A percentile compares a stretch with the other conserved stretches of the same genome.
phyloP scores from a whole-genome alignment of 768 basidiomycete species.

The Tricholoma furcatifolium region DNA sequence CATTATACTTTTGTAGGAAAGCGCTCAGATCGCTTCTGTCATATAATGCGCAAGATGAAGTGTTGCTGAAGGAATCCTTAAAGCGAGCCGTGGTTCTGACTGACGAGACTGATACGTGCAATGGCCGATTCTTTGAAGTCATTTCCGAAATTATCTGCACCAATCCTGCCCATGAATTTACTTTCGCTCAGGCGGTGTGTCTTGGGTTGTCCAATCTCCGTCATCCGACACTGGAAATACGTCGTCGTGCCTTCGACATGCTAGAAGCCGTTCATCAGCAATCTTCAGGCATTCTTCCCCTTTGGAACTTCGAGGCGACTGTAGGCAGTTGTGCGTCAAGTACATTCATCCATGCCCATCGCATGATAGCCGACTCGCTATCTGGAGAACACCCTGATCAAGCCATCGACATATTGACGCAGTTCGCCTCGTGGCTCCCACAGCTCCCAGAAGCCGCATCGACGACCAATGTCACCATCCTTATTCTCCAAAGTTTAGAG shows the following conservation, averaged over 20 bases:
- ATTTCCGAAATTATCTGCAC: constrained; percentile 68
- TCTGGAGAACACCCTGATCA: constrained; percentile 74
- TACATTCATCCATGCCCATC: constrained; percentile 80
- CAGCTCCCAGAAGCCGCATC: constrained; percentile 52
- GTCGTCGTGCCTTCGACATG: constrained; percentile 76
- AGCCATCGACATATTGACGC: constrained; percentile 61
- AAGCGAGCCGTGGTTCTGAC: constrained; percentile 65
- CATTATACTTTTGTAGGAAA: constrained; percentile 49
- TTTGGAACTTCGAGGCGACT: constrained; percentile 73
- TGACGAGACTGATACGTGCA: constrained; percentile 53
- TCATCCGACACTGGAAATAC: constrained; percentile 60
- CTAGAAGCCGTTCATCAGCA: constrained; percentile 72
- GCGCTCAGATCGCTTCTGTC: constrained; percentile 68
- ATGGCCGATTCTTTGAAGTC: constrained; percentile 74
- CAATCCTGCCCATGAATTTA: constrained; percentile 53
- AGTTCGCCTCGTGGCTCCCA: constrained; percentile 73
- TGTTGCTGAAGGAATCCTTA: constrained; percentile 64
- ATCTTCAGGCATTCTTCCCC: constrained; percentile 60
- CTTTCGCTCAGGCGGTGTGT: constrained; percentile 72
- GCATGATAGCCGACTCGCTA: constrained; percentile 72
- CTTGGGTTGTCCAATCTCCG: constrained; percentile 85
- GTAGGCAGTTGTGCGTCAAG: constrained; percentile 70
- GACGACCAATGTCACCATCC: constrained; percentile 44
- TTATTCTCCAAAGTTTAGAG: constrained; percentile 77
- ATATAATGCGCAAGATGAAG: constrained; percentile 51